Evolutionary conservation across 1,284 basidiomycete genomes (phyloP).

Genomic region (Pyrrhoderma noxium): DNA sequence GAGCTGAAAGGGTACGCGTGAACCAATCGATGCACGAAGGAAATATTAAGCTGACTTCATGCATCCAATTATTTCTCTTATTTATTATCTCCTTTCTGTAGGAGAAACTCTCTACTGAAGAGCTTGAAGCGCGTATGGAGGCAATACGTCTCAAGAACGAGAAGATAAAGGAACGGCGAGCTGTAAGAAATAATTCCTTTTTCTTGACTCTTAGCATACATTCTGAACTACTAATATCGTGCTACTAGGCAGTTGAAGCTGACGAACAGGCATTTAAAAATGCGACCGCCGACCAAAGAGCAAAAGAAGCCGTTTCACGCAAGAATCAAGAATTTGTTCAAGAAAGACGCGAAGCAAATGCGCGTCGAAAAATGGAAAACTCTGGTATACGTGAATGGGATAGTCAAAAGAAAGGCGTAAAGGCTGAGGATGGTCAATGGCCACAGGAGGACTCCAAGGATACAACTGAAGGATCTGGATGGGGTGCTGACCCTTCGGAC

Average conservation of each 20-base stretch:
- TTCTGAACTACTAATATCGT: constrained; percentile 1
- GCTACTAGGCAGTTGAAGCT: constrained; percentile 58
- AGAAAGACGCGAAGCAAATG: constrained; percentile 65
- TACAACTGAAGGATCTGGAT: not conserved
- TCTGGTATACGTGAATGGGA: constrained; percentile 75
- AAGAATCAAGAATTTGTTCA: constrained; percentile 63
- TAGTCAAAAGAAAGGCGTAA: constrained; percentile 52
- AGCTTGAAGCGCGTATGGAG: constrained; percentile 62
- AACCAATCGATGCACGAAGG: too few species aligned
- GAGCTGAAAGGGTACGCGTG: constrained; percentile 53
- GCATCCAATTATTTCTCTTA: constrained; percentile 7
- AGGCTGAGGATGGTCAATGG: not conserved
- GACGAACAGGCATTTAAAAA: constrained; percentile 72
- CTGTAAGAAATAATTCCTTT: constrained; percentile 35
- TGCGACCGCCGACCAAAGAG: constrained; percentile 52
- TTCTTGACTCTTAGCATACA: constrained; percentile 1
- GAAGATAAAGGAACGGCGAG: constrained; percentile 69
- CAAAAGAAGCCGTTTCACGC: constrained; percentile 44
- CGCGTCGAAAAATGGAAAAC: constrained; percentile 72
- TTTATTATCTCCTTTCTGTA: constrained; percentile 27
- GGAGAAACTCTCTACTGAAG: constrained; percentile 71
- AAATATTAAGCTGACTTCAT: too few species aligned
- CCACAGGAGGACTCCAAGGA: not conserved
- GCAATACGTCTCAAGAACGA: constrained; percentile 72
- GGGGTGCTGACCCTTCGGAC: not conserved